Percentiles rank a stretch among this genome's conserved stretches.
Evolutionary conservation across 108 stramenopile species (phyloP).

Genomic region (Fistulifera pelliculosa): DNA sequence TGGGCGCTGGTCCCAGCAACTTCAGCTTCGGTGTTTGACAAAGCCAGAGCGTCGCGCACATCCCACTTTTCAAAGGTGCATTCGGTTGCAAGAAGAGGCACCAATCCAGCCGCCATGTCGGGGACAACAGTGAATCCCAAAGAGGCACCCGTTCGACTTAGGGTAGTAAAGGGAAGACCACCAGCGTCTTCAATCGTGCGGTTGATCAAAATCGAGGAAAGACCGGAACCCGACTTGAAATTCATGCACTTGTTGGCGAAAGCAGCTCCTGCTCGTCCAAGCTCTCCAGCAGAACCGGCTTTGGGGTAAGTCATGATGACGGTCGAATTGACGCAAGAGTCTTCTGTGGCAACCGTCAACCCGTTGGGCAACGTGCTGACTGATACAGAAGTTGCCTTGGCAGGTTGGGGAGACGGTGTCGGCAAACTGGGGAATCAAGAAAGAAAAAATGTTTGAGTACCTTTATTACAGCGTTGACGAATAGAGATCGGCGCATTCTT

Average conservation of each 20-base stretch:
- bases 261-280: slow-evolving; percentile 60
- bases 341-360: slow-evolving; percentile 68
- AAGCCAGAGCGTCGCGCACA: slow-evolving; percentile 63
- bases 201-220: slow-evolving; percentile 57
- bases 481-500: no score
- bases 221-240: slow-evolving; percentile 73
- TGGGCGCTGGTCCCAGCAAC: slow-evolving; percentile 65
- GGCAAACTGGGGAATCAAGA: slow-evolving; percentile 45
- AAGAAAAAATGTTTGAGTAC: background rate
- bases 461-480: background rate
- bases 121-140: slow-evolving; percentile 72
- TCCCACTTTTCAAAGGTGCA: slow-evolving; percentile 85
- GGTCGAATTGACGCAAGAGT: slow-evolving; percentile 63
- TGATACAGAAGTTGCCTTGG: slow-evolving; percentile 50
- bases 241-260: slow-evolving; percentile 73
- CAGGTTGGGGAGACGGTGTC: slow-evolving; percentile 35
- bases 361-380: slow-evolving; percentile 70
- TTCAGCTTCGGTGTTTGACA: slow-evolving; percentile 45
- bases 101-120: slow-evolving; percentile 54
- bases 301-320: slow-evolving; percentile 78
- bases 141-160: slow-evolving; percentile 56
- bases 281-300: slow-evolving; percentile 63
- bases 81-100: slow-evolving; percentile 52
- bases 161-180: slow-evolving; percentile 54
- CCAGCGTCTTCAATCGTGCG: slow-evolving; percentile 72